These are phyloP conservation scores for Phytophthora fragariaefolia DNA, from an alignment of 352 stramenopile species.

Conservation along the genomic window DNA sequence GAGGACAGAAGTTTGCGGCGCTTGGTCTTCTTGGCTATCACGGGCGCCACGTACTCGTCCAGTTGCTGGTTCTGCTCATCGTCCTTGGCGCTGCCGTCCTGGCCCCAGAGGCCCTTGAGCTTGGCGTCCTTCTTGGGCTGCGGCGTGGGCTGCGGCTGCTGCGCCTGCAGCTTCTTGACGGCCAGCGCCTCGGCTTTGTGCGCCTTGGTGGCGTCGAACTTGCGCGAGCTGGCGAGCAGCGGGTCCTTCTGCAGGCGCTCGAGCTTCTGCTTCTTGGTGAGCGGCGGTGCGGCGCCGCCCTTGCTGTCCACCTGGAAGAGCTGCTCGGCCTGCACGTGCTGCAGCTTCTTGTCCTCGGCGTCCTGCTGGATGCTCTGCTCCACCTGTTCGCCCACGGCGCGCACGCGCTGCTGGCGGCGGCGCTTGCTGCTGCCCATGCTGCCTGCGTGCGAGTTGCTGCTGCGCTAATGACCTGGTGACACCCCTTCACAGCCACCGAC, in stretches of 20 bases:
- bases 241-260: slow-evolving; percentile 73
- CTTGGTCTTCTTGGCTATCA: slow-evolving; percentile 65
- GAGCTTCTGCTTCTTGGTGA: slow-evolving; percentile 79
- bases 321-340: slow-evolving; percentile 69
- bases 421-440: slow-evolving; percentile 54
- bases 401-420: slow-evolving; percentile 69
- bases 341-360: slow-evolving; percentile 80
- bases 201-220: slow-evolving; percentile 66
- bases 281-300: slow-evolving; percentile 43
- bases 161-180: slow-evolving; percentile 64
- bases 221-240: slow-evolving; percentile 68
- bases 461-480: too few relatives aligned
- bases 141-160: slow-evolving; percentile 22
- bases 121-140: slow-evolving; percentile 28
- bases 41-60: slow-evolving; percentile 70
- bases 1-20: slow-evolving; percentile 59
- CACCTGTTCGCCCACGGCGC: slow-evolving; percentile 72
- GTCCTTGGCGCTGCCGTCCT: slow-evolving; percentile 47
- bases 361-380: slow-evolving; percentile 84
- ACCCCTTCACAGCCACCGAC: slow-evolving; percentile 31
- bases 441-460: slow-evolving; percentile 24
- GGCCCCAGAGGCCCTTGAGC: slow-evolving; percentile 48
- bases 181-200: slow-evolving; percentile 63
- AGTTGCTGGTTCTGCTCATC: slow-evolving; percentile 44
- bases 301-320: slow-evolving; percentile 86